Percentiles rank a stretch among this genome's conserved stretches.
Evolutionary conservation across 345 rosid species (phyloP).

Genomic region (Camelina neglecta): DNA sequence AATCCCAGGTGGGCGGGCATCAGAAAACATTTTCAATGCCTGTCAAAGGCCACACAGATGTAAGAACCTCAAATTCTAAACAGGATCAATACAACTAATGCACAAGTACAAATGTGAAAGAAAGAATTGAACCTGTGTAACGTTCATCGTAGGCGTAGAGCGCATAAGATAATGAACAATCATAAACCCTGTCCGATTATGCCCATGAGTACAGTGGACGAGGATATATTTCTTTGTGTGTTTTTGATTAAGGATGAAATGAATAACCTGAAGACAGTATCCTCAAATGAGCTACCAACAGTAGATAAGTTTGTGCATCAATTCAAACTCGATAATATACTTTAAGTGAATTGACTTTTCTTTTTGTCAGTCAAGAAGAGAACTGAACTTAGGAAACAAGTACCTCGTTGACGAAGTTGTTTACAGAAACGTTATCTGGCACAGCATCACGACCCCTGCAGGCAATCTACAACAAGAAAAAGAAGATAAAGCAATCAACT

Average conservation of each 20-base stretch:
- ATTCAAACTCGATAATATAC: background rate
- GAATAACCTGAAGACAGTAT: constrained; percentile 61
- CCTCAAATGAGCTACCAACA: constrained; percentile 17
- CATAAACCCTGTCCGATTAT: constrained; percentile 98
- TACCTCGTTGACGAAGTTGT: constrained; percentile 88
- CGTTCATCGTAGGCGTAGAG: constrained; percentile 63
- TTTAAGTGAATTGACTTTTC: background rate
- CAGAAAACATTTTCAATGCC: constrained; percentile 78
- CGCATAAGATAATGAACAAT: constrained; percentile 93
- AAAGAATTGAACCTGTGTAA: constrained; percentile 63
- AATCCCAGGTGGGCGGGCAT: constrained; percentile 97
- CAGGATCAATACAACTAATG: background rate
- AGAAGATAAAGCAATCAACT: constrained; percentile 8
- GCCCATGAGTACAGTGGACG: constrained; percentile 98
- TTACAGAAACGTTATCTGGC: constrained; percentile 82
- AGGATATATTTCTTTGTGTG: constrained; percentile 69
- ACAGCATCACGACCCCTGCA: constrained; percentile 91
- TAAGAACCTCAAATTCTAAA: constrained; percentile 15
- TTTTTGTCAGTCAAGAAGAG: background rate
- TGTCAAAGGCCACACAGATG: constrained; percentile 41
- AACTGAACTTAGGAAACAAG: constrained; percentile 1
- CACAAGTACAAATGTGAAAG: background rate
- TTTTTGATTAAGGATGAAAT: constrained; percentile 69
- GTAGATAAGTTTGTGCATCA: background rate
- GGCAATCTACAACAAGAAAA: constrained; percentile 60